A percentile compares a stretch with the other conserved stretches of the same genome.
Evolutionary conservation across 2,329 filamentous ascomycete genomes (phyloP).

Genomic region (Pestalotiopsis sp.): DNA sequence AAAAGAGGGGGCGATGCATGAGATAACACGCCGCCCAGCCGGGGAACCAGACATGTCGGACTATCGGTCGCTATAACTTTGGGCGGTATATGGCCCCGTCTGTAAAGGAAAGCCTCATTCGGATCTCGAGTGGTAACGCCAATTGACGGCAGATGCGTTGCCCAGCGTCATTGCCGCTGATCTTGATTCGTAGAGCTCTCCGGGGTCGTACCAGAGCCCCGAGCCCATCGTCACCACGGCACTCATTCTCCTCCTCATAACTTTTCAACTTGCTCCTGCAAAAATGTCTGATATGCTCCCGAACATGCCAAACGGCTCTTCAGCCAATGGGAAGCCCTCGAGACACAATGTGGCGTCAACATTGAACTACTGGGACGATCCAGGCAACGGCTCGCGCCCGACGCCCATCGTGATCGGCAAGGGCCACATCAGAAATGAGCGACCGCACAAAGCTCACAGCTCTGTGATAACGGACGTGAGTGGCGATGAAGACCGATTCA

Average conservation of each 20-base stretch:
- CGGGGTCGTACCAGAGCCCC: not conserved
- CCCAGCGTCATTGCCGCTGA: not conserved
- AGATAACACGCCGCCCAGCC: not conserved
- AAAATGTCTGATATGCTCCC: not conserved
- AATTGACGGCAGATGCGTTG: not conserved
- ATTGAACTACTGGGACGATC: constrained; percentile 6
- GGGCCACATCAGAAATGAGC: constrained; percentile 33
- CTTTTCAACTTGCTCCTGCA: not conserved
- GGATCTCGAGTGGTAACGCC: not conserved
- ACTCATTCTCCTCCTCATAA: not conserved
- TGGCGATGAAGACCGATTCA: constrained; percentile 39
- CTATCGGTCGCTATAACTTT: not conserved
- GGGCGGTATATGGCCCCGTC: not conserved
- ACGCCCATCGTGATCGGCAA: constrained; percentile 6
- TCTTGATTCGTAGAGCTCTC: not conserved
- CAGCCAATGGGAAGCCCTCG: not conserved
- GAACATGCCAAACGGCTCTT: not conserved
- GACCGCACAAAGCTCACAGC: constrained; percentile 42
- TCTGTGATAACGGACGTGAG: constrained; percentile 42
- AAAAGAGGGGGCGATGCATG: not conserved
- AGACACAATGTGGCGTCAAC: constrained; percentile 5
- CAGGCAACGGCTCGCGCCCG: constrained; percentile 1
- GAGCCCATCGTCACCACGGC: not conserved
- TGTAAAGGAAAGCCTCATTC: not conserved
- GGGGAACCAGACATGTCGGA: not conserved